These are phyloP conservation scores for Mortierella alpina DNA, from an alignment of 192 early-diverging fungal genomes.

Conservation along the genomic window DNA sequence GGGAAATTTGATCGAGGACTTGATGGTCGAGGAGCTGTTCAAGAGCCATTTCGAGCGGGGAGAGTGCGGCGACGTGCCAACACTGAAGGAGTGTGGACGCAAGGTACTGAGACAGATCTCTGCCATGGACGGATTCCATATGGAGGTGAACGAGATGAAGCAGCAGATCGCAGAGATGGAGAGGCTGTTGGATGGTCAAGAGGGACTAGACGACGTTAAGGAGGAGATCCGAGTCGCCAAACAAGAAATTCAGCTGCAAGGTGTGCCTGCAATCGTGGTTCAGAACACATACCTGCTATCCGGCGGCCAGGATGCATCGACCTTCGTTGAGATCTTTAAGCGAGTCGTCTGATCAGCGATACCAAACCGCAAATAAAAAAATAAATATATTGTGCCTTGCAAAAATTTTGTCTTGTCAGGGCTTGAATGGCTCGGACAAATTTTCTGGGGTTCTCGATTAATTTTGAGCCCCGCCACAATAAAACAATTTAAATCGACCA, in stretches of 20 bases:
- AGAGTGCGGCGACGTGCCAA: slow-evolving; percentile 26
- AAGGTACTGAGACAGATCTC: neutral
- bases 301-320: slow-evolving; percentile 13
- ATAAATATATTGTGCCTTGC: no score
- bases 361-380: no score
- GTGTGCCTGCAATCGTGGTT: slow-evolving; percentile 24
- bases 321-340: slow-evolving; percentile 30
- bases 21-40: slow-evolving; percentile 41
- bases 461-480: no score
- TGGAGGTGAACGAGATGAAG: no score
- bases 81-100: slow-evolving; percentile 4
- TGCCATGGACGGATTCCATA: no score
- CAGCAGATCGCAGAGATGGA: no score
- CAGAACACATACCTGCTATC: slow-evolving; percentile 31
- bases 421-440: no score
- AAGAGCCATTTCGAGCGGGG: slow-evolving; percentile 27
- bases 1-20: slow-evolving; percentile 19
- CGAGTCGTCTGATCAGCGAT: slow-evolving; percentile 15
- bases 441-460: no score
- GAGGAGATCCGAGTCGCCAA: slow-evolving; percentile 18
- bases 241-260: slow-evolving; percentile 20
- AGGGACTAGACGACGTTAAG: slow-evolving; percentile 14
- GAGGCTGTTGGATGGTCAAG: neutral
- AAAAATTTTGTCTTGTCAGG: no score
- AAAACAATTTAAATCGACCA: no score